Evolutionary conservation across 2,329 filamentous ascomycete species (phyloP).

Genomic region (Botryotinia calthae): DNA sequence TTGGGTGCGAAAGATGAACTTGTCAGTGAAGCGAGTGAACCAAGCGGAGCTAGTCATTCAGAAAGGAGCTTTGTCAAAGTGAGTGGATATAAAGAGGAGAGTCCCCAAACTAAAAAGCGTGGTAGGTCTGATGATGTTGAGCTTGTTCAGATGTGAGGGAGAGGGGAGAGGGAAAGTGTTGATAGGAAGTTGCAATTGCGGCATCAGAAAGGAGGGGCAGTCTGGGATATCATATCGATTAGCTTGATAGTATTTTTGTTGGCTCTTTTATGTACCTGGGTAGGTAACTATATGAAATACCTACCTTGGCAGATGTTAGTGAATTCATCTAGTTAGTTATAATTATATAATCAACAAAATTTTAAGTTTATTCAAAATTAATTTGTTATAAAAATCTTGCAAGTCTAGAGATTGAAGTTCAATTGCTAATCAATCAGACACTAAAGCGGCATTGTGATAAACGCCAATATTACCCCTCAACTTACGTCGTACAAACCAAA

Average conservation of each 20-base stretch:
- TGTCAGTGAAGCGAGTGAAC: background rate
- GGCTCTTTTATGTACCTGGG: background rate
- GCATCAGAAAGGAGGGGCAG: slow-evolving; percentile 2
- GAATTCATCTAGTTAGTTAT: background rate
- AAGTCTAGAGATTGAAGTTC: background rate
- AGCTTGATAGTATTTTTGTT: background rate
- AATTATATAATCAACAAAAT: background rate
- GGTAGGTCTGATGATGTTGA: slow-evolving; percentile 14
- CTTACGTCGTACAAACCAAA: slow-evolving; percentile 6
- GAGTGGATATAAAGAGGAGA: background rate
- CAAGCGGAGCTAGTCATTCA: background rate
- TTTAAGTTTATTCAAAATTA: background rate
- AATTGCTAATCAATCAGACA: background rate
- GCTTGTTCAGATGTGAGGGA: background rate
- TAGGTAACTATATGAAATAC: background rate
- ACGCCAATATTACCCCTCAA: background rate
- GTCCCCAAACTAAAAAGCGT: background rate
- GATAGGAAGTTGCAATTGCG: background rate
- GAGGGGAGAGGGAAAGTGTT: background rate
- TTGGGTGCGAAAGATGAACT: background rate
- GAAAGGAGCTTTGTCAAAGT: slow-evolving; percentile 12
- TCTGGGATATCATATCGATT: background rate
- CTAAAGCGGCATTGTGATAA: slow-evolving; percentile 4
- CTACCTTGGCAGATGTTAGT: background rate
- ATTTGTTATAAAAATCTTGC: background rate